These are phyloP conservation scores for Wickerhamiella sergipiensis DNA, from an alignment of 805 yeast species.

Conservation along the genomic window DNA sequence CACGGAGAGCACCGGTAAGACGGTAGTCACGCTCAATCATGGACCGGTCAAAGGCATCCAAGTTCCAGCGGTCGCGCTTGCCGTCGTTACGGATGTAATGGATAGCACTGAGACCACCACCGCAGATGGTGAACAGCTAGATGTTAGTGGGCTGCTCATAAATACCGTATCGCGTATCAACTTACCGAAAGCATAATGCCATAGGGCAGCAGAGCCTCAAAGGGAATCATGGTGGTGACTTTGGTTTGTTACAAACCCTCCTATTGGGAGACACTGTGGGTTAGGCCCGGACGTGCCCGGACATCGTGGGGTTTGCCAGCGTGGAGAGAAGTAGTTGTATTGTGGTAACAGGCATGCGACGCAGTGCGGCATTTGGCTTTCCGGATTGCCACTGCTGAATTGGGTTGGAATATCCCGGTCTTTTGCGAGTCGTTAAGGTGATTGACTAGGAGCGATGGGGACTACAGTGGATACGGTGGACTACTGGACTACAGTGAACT, in stretches of 20 bases:
- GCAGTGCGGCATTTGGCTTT: no score
- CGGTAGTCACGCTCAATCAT: constrained; percentile 63
- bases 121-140: constrained; percentile 38
- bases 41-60: constrained; percentile 39
- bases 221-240: constrained; percentile 43
- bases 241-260: background rate
- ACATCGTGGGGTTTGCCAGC: no score
- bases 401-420: no score
- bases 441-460: no score
- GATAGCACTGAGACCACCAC: constrained; percentile 34
- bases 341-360: no score
- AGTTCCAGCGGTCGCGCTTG: constrained; percentile 39
- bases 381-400: no score
- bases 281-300: background rate
- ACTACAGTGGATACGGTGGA: no score
- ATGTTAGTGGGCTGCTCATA: background rate
- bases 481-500: no score
- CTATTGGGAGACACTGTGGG: background rate
- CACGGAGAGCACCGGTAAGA: constrained; percentile 61
- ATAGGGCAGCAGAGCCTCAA: constrained; percentile 53
- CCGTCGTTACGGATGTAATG: constrained; percentile 35
- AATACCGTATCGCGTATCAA: constrained; percentile 6
- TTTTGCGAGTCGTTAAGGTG: no score
- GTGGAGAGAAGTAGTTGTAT: no score
- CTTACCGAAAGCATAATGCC: constrained; percentile 41